Evolutionary conservation across 2,329 filamentous ascomycete species (phyloP).

Genomic region (Penicillium verrucosum): DNA sequence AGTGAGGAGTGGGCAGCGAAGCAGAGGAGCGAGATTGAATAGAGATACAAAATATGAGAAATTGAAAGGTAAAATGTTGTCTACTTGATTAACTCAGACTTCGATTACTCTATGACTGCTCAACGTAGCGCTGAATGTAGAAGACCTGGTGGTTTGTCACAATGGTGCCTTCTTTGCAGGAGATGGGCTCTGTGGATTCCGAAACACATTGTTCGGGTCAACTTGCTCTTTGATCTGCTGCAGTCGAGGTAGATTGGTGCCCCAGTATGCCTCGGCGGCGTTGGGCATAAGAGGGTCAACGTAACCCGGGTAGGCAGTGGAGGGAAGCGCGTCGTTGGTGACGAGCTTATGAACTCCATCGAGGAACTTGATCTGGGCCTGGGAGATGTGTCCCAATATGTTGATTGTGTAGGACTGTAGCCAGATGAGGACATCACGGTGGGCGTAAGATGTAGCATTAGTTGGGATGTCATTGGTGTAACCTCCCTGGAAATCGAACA

Average conservation of each 20-base stretch:
- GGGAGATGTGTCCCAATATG: constrained; percentile 42
- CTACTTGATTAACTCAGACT: background rate
- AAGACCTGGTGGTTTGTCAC: background rate
- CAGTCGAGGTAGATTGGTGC: background rate
- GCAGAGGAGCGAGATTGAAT: background rate
- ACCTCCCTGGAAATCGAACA: constrained; percentile 51
- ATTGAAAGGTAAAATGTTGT: background rate
- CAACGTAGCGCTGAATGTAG: background rate
- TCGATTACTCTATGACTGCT: background rate
- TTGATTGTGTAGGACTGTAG: constrained; percentile 60
- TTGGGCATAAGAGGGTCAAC: background rate
- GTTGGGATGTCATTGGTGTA: constrained; percentile 54
- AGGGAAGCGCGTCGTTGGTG: background rate
- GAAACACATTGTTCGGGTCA: background rate
- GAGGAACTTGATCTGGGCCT: background rate
- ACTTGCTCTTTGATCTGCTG: background rate
- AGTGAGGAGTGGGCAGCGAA: constrained; percentile 6
- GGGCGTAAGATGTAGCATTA: constrained; percentile 58
- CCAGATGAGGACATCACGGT: constrained; percentile 62
- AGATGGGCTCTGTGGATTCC: background rate
- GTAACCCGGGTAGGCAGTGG: background rate
- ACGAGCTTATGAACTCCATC: constrained; percentile 16
- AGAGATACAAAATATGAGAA: background rate
- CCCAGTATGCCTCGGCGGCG: background rate
- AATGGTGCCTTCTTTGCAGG: background rate